Evolutionary conservation across 2,329 filamentous ascomycete genomes (phyloP), one percentile per base, ranked within the genome.

Genomic region (Neurospora sp.): DNA sequence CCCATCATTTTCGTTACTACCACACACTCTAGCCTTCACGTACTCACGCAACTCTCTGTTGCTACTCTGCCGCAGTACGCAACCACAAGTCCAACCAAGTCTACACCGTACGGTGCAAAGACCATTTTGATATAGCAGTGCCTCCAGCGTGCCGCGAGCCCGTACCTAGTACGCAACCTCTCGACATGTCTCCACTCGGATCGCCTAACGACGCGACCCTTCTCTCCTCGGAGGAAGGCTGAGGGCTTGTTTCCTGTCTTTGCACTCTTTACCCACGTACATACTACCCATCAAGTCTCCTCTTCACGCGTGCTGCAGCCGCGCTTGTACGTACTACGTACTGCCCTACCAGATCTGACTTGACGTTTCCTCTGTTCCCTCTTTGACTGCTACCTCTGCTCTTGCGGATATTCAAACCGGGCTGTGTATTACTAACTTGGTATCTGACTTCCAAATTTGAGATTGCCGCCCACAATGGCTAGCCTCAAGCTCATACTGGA

Each of bases 401-500:
- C 74, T 78, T 77, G 75, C 77, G 75, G 75, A 73, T 62, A 62
- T 62, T 62, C 78, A 77, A 80, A 78, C 80, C 74, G 79, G 82
- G 82, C 82, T 83, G 82, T 84, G 82, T 80, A 77, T 78, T 81
- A 78, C 80, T 80, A 82, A 82, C 78, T 82, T 81, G 81, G 81
- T 78, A 73, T 76, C 74, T 77, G 76, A 76, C 79, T 79, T 81
- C 80, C 80, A 79, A 62, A 76, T 79, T 81, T 78, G 78, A 81
- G 76, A 78, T 75, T 74, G 72, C 69, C 75, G 76, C 74, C 78
- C 78, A 78, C 78, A 79, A 87, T 87, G 85, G 81, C 84, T 74
- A 85, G 83, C 76, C 81, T 87, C 73, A 83, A 82, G 75, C 84
- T 84, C 76, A 87, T 87, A 77, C 86, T 87, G 83, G 85, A 87